Percentiles rank a stretch among this genome's conserved stretches.
Conservation (phyloP, 306 rosid genomes). For the Styphnolobium japonicum region DNA sequence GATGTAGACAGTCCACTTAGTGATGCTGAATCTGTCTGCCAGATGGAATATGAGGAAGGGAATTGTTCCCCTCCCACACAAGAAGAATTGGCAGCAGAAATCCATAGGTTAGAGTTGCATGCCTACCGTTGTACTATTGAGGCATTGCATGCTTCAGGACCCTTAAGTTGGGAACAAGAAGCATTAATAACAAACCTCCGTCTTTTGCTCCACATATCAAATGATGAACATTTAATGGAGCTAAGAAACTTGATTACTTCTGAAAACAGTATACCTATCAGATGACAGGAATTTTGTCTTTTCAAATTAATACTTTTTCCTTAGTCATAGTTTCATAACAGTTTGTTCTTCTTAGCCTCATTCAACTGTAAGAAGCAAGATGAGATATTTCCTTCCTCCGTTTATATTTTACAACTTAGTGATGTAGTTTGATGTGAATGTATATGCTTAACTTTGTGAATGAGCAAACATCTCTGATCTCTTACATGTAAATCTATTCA, state of each 20-base stretch:
- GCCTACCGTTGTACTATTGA: slow-evolving; percentile 96
- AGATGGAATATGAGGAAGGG: slow-evolving; percentile 43
- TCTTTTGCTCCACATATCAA: slow-evolving; percentile 86
- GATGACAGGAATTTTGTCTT: slow-evolving; percentile 55
- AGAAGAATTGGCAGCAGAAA: slow-evolving; percentile 64
- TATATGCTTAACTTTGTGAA: slow-evolving; percentile 44
- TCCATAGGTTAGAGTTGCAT: slow-evolving; percentile 92
- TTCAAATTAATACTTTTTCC: slow-evolving; percentile 28
- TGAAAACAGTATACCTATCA: slow-evolving; percentile 57
- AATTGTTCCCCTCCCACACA: slow-evolving; percentile 45
- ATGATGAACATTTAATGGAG: slow-evolving; percentile 90
- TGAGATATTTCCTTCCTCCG: slow-evolving; percentile 43
- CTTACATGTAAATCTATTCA: slow-evolving; percentile 27
- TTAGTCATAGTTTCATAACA: slow-evolving; percentile 41
- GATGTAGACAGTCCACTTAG: slow-evolving; percentile 48
- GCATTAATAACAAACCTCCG: slow-evolving; percentile 94
- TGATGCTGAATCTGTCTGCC: slow-evolving; percentile 70
- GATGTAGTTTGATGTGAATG: slow-evolving; percentile 47
- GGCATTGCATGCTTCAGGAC: slow-evolving; percentile 94
- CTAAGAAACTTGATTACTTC: slow-evolving; percentile 81
- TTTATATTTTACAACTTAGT: slow-evolving; percentile 42
- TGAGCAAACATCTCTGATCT: slow-evolving; percentile 35
- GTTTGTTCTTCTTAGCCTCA: slow-evolving; percentile 36
- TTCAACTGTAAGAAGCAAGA: slow-evolving; percentile 69
- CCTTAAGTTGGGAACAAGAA: slow-evolving; percentile 98